A percentile compares a stretch with the other conserved stretches of the same genome.
These are phyloP conservation scores for Leucocoprinus leucothites DNA, from an alignment of 768 basidiomycete species.

Conservation along the genomic window DNA sequence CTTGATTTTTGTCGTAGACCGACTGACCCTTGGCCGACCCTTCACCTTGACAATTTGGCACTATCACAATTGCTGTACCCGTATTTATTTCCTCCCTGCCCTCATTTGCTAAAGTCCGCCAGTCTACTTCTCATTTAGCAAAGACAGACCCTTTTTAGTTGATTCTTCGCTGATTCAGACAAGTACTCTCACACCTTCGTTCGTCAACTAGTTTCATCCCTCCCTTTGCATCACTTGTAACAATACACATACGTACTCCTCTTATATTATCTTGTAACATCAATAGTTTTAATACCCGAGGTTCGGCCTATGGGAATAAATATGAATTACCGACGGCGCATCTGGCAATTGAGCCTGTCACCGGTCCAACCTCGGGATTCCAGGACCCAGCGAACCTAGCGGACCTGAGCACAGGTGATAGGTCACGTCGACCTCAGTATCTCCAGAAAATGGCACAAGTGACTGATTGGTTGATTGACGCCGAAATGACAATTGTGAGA, in stretches of 20 bases:
- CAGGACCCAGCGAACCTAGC: too few species aligned
- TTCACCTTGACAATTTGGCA: background rate
- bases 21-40: background rate
- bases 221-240: background rate
- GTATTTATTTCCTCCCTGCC: background rate
- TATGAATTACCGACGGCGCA: too few species aligned
- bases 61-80: background rate
- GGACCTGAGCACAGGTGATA: too few species aligned
- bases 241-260: background rate
- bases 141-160: too few species aligned
- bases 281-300: background rate
- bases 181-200: background rate
- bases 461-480: background rate
- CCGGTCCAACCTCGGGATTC: too few species aligned
- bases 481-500: too few species aligned
- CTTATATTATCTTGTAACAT: background rate
- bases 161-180: too few species aligned
- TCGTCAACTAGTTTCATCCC: background rate
- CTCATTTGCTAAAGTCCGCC: too few species aligned
- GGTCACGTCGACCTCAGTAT: background rate
- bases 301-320: too few species aligned
- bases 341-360: too few species aligned
- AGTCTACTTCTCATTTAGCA: too few species aligned
- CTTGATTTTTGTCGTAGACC: background rate
- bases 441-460: too few species aligned